A percentile compares a stretch with the other conserved stretches of the same genome.
These are phyloP conservation scores for Acanthamoeba triangularis DNA, from an alignment of 208 protist genomes.

Conservation along the genomic window DNA sequence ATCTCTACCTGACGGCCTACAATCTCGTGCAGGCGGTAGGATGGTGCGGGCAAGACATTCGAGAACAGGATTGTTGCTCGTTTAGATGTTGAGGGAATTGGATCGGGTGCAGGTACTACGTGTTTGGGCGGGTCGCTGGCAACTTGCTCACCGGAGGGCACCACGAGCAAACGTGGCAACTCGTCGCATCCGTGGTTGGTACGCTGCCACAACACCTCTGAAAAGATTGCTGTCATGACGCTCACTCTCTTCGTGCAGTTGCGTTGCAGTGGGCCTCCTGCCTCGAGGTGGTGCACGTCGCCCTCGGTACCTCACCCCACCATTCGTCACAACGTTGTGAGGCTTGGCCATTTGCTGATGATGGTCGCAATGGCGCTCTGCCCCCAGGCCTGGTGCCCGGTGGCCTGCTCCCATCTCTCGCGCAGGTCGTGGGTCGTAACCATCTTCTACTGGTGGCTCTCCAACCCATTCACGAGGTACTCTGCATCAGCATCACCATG, in stretches of 20 bases:
- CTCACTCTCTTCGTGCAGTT: neutral
- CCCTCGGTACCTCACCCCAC: neutral
- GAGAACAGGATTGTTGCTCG: neutral
- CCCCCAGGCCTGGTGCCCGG: constrained; percentile 1
- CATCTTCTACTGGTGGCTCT: constrained; percentile 1
- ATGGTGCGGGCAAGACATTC: neutral
- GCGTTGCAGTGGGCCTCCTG: neutral
- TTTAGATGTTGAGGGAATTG: neutral
- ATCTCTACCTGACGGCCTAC: constrained; percentile 46
- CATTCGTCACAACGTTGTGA: neutral
- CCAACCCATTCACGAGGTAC: neutral
- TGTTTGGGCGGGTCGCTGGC: neutral
- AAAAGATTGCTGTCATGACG: neutral
- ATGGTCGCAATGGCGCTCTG: neutral
- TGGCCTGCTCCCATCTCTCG: neutral
- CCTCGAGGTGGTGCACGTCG: constrained; percentile 23
- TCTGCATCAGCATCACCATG: neutral
- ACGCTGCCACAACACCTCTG: neutral
- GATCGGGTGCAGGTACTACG: neutral
- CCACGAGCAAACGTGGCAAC: neutral
- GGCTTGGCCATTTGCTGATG: neutral
- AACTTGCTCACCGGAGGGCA: neutral
- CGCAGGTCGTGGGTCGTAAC: constrained; percentile 32
- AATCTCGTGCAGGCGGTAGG: neutral
- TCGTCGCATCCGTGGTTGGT: neutral